Evolutionary conservation across 495 filamentous ascomycete species (phyloP).

Genomic region (Baudoinia panamericana): DNA sequence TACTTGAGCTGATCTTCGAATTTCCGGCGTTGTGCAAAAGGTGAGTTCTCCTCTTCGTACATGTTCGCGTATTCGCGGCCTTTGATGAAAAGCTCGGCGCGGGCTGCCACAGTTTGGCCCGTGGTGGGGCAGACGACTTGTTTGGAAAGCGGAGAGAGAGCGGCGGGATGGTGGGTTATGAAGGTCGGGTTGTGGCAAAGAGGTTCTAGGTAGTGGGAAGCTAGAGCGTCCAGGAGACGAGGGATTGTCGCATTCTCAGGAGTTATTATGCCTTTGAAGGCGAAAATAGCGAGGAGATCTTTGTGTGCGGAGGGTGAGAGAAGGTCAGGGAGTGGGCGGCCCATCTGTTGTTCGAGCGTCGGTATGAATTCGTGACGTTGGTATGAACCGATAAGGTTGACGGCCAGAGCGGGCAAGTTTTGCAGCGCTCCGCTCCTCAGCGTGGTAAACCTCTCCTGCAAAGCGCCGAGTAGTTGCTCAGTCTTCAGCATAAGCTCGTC

Average conservation of each 20-base stretch:
- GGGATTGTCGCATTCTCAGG: constrained; percentile 52
- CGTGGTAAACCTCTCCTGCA: neutral
- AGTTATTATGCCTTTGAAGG: constrained; percentile 37
- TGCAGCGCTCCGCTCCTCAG: constrained; percentile 27
- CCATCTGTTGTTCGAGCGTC: constrained; percentile 46
- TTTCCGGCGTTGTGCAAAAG: constrained; percentile 73
- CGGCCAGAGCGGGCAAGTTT: constrained; percentile 39
- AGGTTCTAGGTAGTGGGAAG: constrained; percentile 59
- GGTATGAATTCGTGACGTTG: constrained; percentile 68
- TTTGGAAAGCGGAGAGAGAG: constrained; percentile 84
- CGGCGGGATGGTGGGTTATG: constrained; percentile 82
- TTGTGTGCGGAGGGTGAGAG: constrained; percentile 37
- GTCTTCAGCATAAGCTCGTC: constrained; percentile 63
- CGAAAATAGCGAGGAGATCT: constrained; percentile 46
- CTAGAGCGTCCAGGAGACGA: constrained; percentile 75
- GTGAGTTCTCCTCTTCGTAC: constrained; percentile 97
- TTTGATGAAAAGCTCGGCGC: constrained; percentile 77
- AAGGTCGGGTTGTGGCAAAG: constrained; percentile 61
- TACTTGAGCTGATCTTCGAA: constrained; percentile 50
- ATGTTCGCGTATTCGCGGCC: constrained; percentile 77
- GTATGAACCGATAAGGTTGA: constrained; percentile 50
- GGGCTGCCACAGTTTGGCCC: constrained; percentile 58
- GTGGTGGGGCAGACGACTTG: constrained; percentile 52
- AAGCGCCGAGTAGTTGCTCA: constrained; percentile 37
- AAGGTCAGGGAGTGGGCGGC: constrained; percentile 56